Conservation (phyloP, 73 alveolate species). For the Tetrahymena borealis region DNA sequence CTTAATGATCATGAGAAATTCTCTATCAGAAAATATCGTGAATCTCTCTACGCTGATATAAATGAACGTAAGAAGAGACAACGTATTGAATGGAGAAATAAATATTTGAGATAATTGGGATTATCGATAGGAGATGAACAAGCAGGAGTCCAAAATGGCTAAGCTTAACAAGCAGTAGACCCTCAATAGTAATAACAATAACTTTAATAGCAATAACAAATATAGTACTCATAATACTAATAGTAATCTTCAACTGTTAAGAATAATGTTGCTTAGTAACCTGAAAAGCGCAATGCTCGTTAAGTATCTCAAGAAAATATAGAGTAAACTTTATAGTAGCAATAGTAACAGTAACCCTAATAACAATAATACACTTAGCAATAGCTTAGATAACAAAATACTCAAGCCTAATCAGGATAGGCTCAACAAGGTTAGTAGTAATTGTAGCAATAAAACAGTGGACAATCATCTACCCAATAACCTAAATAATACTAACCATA, state of each 20-base stretch:
- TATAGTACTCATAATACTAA: background rate
- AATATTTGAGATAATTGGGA: conserved; percentile 41
- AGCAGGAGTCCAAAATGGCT: background rate
- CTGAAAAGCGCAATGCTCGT: background rate
- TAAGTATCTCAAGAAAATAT: background rate
- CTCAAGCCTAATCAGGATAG: background rate
- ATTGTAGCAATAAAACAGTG: background rate
- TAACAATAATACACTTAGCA: background rate
- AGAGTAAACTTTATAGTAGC: background rate
- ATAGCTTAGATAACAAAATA: background rate
- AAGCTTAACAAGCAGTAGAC: background rate
- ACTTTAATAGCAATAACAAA: background rate
- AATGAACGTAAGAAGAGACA: conserved; percentile 58
- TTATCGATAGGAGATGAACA: conserved; percentile 21
- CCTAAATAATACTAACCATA: background rate
- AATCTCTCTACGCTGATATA: conserved; percentile 65
- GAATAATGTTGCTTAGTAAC: background rate
- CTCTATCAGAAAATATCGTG: conserved; percentile 69
- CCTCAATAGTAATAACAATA: background rate
- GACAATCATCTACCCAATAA: background rate
- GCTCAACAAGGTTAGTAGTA: background rate
- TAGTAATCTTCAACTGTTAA: background rate
- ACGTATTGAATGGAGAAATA: conserved; percentile 52
- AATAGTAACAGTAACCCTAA: background rate
- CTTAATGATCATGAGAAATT: conserved; percentile 74